Evolutionary conservation across 495 filamentous ascomycete species (phyloP).

Genomic region (Astrocystis sublimbata): DNA sequence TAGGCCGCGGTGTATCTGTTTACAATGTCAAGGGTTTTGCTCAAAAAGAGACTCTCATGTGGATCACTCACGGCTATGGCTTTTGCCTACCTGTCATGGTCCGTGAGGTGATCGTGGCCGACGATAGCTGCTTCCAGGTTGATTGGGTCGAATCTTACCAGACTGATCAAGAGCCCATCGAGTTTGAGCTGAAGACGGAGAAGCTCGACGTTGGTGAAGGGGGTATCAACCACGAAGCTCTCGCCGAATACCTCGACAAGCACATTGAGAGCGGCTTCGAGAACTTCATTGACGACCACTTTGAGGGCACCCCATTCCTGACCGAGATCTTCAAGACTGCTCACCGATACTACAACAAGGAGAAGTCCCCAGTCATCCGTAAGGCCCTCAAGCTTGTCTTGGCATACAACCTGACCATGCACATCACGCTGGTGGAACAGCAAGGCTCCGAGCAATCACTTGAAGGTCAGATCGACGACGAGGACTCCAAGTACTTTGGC

Average conservation of each 20-base stretch:
- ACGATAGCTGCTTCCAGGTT: constrained; percentile 87
- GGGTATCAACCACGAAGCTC: constrained; percentile 70
- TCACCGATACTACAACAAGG: constrained; percentile 82
- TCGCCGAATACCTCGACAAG: constrained; percentile 87
- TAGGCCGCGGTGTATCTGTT: constrained; percentile 80
- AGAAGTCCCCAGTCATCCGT: constrained; percentile 78
- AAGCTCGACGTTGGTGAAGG: constrained; percentile 81
- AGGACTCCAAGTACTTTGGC: constrained; percentile 76
- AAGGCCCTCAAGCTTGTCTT: constrained; percentile 90
- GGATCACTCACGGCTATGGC: constrained; percentile 88
- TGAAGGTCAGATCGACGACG: constrained; percentile 76
- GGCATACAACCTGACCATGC: constrained; percentile 88
- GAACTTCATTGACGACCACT: constrained; percentile 89
- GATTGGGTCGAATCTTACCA: constrained; percentile 85
- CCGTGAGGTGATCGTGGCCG: constrained; percentile 84
- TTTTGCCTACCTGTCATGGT: constrained; percentile 85
- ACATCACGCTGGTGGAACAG: constrained; percentile 89
- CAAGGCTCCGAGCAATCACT: constrained; percentile 75
- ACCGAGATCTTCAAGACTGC: constrained; percentile 93
- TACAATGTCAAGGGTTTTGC: constrained; percentile 93
- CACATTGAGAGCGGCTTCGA: constrained; percentile 89
- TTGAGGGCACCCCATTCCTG: constrained; percentile 88
- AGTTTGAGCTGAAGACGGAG: constrained; percentile 82
- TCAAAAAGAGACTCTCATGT: constrained; percentile 72
- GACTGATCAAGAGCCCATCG: constrained; percentile 62